These are phyloP conservation scores for Leptodermis oblonga DNA, from an alignment of 257 asterid genomes.

Conservation along the genomic window DNA sequence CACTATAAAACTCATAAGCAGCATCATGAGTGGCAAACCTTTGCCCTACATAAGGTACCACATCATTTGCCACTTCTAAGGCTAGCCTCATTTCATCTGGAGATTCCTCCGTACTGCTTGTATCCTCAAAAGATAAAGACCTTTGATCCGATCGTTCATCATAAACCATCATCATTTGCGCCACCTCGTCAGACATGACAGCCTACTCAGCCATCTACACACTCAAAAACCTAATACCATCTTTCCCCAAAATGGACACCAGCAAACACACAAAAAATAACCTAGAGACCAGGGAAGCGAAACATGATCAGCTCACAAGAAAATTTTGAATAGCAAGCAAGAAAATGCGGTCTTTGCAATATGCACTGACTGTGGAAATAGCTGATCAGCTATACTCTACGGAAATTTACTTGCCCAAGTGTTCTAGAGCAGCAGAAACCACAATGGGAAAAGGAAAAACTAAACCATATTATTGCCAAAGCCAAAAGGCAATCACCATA, in stretches of 20 bases:
- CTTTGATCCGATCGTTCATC: conserved; percentile 85
- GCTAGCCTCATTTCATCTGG: conserved; percentile 67
- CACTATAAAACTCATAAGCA: conserved; percentile 88
- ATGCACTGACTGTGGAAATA: not conserved
- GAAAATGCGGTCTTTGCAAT: not conserved
- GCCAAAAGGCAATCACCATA: not conserved
- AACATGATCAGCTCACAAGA: not conserved
- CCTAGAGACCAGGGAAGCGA: not conserved
- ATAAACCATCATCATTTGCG: conserved; percentile 66
- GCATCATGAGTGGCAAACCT: conserved; percentile 77
- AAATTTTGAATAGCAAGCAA: not conserved
- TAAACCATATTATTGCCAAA: not conserved
- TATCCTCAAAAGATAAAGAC: conserved; percentile 74
- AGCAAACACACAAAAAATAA: conserved; percentile 9
- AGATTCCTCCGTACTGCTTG: conserved; percentile 91
- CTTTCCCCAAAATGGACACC: conserved; percentile 16
- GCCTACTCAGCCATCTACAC: conserved; percentile 20
- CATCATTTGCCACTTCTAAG: conserved; percentile 50
- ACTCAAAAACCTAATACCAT: conserved; percentile 23
- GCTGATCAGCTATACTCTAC: not conserved
- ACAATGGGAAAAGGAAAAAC: not conserved
- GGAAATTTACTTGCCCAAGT: not conserved
- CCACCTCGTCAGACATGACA: conserved; percentile 73
- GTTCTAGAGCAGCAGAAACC: not conserved
- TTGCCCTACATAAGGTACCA: conserved; percentile 78